These are phyloP conservation scores for Pseudocercospora vitis DNA, from an alignment of 2,329 filamentous ascomycete species.

Conservation along the genomic window DNA sequence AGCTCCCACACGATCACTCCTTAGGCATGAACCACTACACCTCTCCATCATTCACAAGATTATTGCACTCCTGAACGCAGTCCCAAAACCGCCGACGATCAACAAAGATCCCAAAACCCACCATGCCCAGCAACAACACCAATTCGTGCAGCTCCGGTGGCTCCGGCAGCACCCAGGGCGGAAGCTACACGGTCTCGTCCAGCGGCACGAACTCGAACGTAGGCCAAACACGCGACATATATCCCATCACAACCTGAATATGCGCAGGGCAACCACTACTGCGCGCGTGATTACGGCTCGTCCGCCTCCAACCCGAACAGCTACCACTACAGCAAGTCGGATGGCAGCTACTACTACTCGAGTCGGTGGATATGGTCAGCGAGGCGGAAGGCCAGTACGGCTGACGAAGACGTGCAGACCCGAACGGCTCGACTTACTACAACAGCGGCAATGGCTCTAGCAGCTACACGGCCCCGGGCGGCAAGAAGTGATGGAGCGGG, in stretches of 20 bases:
- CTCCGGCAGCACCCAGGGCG: constrained; percentile 38
- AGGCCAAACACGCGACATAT: constrained; percentile 21
- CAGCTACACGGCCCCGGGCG: constrained; percentile 58
- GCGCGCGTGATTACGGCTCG: constrained; percentile 63
- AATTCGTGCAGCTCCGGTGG: constrained; percentile 16
- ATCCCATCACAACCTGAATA: neutral
- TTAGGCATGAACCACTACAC: neutral
- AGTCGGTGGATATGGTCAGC: constrained; percentile 61
- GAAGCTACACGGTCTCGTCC: constrained; percentile 47
- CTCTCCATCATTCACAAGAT: no score
- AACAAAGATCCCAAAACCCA: neutral
- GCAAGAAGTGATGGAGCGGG: constrained; percentile 21
- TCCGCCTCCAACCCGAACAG: constrained; percentile 57
- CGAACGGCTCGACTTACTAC: constrained; percentile 66
- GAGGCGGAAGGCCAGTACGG: neutral
- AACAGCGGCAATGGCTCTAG: constrained; percentile 60
- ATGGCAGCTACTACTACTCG: constrained; percentile 64
- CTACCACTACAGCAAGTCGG: constrained; percentile 69
- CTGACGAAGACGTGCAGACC: constrained; percentile 6
- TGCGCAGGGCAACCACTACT: constrained; percentile 66
- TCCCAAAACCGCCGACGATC: no score
- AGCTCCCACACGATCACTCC: neutral
- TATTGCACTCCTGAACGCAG: no score
- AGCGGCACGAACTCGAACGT: constrained; percentile 65
- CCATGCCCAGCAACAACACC: constrained; percentile 18